Base-by-base conservation (phyloP, 352 stramenopile species). In the Pythium pyrilobum region DNA sequence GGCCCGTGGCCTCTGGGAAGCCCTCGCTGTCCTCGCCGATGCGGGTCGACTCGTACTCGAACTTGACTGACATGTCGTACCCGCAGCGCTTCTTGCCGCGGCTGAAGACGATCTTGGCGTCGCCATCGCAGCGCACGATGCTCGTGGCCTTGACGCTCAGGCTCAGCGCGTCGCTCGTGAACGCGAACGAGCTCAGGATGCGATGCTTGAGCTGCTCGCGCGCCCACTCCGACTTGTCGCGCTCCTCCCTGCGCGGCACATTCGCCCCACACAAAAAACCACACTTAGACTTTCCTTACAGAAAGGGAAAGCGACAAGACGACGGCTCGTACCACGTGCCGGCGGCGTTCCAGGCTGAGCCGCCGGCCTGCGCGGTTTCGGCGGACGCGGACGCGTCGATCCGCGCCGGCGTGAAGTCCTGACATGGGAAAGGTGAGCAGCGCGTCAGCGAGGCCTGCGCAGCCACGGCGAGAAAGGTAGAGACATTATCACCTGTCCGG, bases 71-170 rank as follows among this genome's bases (percentile, higher is more conserved):
- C 25, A 93, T 74, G 37, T 93, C 81, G 54, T 90, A 93, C 5
- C 83, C 81, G 39, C 83, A 93, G 37, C 83, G 83, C 61, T 93
- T 93, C 69, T 90, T 89, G 37, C 83, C 78, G 33, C 83, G 78
- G 55, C 81, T 91, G 47, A 90, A 89, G 13, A 93, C 78, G 56
- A 93, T 71, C 79, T 93, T 93, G 31, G 83, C 80, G 21, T 93
- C 83, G 28, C 83, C 83, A 3, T 90, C 77, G 59, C 83, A 93
- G 28, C 51, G 57, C 28, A 81, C 75, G 57, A 93, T 79, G 24
- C 74, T 71, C 27, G 57, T 85, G 4, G 72, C 74, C 54, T 79
- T 81, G 58, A 93, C 66, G n/a, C 59, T 62, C 21, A 89, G 49
- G 41, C 62, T 64, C 45, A 74, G 60, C 10, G 55, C 56, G 20